These are phyloP conservation scores for Naematelia encephala DNA, from an alignment of 768 basidiomycete species.

Conservation along the genomic window DNA sequence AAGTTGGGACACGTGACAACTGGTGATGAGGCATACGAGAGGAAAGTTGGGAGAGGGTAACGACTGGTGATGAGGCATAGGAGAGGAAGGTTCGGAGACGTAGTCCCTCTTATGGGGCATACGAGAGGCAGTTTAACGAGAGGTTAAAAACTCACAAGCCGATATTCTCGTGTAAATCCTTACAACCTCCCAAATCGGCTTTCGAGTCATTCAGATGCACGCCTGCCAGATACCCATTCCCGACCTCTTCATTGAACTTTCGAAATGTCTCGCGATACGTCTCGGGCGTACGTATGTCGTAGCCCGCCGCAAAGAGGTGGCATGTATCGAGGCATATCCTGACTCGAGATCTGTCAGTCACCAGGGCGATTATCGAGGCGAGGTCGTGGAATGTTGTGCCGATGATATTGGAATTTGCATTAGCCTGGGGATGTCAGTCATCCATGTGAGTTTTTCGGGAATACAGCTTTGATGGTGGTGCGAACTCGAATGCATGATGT, in stretches of 20 bases:
- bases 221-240: conserved; percentile 68
- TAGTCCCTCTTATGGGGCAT: no score
- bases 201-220: conserved; percentile 88
- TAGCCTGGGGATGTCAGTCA: conserved; percentile 65
- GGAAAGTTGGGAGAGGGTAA: no score
- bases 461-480: no score
- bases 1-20: no score
- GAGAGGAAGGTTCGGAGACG: no score
- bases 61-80: no score
- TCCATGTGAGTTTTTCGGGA: no score
- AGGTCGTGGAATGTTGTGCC: conserved; percentile 70
- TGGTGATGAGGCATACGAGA: no score
- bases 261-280: conserved; percentile 69
- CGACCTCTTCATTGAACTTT: conserved; percentile 66
- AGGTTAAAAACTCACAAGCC: conserved; percentile 61
- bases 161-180: conserved; percentile 80
- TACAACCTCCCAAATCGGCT: conserved; percentile 58
- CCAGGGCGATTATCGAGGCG: conserved; percentile 63
- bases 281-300: conserved; percentile 70
- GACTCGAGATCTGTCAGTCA: conserved; percentile 70
- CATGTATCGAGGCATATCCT: conserved; percentile 86
- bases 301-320: conserved; percentile 77
- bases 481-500: no score
- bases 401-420: conserved; percentile 68
- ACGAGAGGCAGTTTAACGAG: no score